A percentile compares a stretch with the other conserved stretches of the same genome.
phyloP scores from a whole-genome alignment of 2,329 filamentous ascomycete genomes.

The Mollisia scopiformis region DNA sequence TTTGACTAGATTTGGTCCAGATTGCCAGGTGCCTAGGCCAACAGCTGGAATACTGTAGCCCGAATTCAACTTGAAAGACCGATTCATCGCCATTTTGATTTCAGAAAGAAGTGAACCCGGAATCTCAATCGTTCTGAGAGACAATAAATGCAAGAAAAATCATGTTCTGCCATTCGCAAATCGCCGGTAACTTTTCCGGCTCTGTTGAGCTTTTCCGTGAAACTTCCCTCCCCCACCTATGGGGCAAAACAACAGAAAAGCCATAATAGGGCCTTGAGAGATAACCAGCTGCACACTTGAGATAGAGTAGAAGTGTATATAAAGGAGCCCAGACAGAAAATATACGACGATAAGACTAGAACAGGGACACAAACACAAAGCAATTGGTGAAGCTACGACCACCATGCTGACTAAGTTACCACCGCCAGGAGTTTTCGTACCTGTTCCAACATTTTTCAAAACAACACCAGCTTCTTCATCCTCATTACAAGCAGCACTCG shows the following conservation, averaged over 20 bases:
- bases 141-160: not conserved
- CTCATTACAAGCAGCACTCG: slow-evolving; percentile 42
- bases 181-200: not conserved
- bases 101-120: not conserved
- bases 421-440: slow-evolving; percentile 53
- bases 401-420: not conserved
- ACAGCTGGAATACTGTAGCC: slow-evolving; percentile 44
- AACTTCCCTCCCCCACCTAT: no score
- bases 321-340: no score
- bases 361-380: no score
- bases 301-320: not conserved
- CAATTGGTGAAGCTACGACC: no score
- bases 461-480: slow-evolving; percentile 12
- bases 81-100: slow-evolving; percentile 38
- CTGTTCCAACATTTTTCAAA: slow-evolving; percentile 62
- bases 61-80: slow-evolving; percentile 43
- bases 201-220: not conserved
- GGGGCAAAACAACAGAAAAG: no score
- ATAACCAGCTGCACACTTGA: not conserved
- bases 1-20: slow-evolving; percentile 45
- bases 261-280: not conserved
- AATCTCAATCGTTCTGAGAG: not conserved
- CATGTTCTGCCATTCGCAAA: not conserved
- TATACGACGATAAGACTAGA: no score
- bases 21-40: slow-evolving; percentile 42